Base-by-base conservation (phyloP, 164 flowering plant genomes). In the Stephania yunnanensis region DNA sequence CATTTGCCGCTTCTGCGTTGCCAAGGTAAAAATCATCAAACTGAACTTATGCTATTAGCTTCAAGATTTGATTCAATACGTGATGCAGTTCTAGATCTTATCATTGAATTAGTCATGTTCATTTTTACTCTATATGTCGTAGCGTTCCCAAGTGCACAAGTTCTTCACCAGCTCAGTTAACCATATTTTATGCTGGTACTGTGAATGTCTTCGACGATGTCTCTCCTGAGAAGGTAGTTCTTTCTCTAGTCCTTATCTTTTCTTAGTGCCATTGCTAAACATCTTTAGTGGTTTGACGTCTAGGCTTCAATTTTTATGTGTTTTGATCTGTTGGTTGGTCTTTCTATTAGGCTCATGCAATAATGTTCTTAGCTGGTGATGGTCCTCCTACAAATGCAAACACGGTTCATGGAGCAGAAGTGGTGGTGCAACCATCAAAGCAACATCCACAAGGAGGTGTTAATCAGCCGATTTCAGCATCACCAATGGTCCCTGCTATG, bases 101-200 rank as follows among this genome's bases (percentile, higher is more conserved):
- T 36, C 42, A 4, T 4, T 36, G 42, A 36, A 36, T 36, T 36
- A 36, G 42, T 36, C 42, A 36, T 36, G 2, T 36, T 36, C 42
- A 36, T 36, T 2, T 36, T 36, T 36, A 36, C 42, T 36, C 42
- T 36, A 36, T 36, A 36, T 83, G 70, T 58, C 87, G 92, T 85
- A 84, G 79, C 79, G 78, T 70, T 69, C 67, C 75, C 46, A 91
- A 88, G 81, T 46, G 80, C 30, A 53, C 83, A 17, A 82, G 73
- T 1, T 36, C 42, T 36, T 81, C 87, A 76, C 83, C 88, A 69
- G 80, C 89, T 17, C 96, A 88, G 71, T 67, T 93, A 81, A 93
- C 96, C 70, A 88, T 93, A 81, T 93, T 93, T 76, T 93, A 90
- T 82, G 89, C 76, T 2, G 97, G 97, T n/a, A 55, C 84, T 1